Evolutionary conservation across 2,329 filamentous ascomycete species (phyloP).

Genomic region (Exophiala phaeomuriformis): DNA sequence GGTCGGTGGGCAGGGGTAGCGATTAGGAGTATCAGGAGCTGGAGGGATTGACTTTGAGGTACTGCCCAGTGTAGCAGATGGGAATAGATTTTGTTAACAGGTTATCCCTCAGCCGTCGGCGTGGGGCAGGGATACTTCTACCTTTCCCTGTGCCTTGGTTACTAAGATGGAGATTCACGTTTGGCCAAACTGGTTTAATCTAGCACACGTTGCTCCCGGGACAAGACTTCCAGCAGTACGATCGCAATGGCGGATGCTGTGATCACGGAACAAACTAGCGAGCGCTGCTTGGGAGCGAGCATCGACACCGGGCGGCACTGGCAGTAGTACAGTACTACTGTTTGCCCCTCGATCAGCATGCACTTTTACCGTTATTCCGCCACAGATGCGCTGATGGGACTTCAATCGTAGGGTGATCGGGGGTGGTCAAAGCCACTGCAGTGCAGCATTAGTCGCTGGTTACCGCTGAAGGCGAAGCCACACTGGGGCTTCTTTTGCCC

Average conservation of each 20-base stretch:
- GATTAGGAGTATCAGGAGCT: neutral
- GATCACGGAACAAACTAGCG: neutral
- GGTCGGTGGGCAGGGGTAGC: neutral
- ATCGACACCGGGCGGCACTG: neutral
- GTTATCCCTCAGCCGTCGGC: neutral
- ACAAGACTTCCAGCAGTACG: neutral
- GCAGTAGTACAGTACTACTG: neutral
- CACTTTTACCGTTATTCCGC: neutral
- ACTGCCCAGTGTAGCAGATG: neutral
- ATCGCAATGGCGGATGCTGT: neutral
- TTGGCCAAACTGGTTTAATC: neutral
- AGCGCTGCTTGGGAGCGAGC: neutral
- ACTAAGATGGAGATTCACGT: neutral
- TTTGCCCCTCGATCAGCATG: neutral
- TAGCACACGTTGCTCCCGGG: neutral
- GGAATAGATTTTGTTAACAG: neutral
- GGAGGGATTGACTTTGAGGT: neutral
- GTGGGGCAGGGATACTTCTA: neutral
- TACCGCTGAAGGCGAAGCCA: too few species aligned
- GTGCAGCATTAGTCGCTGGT: too few species aligned
- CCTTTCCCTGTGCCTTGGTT: neutral
- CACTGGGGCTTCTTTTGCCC: too few species aligned
- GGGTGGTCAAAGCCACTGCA: too few species aligned
- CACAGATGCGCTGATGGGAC: neutral
- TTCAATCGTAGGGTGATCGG: too few species aligned